These are phyloP conservation scores for Hamigera avellanea DNA, from an alignment of 495 filamentous ascomycete species.

Conservation along the genomic window DNA sequence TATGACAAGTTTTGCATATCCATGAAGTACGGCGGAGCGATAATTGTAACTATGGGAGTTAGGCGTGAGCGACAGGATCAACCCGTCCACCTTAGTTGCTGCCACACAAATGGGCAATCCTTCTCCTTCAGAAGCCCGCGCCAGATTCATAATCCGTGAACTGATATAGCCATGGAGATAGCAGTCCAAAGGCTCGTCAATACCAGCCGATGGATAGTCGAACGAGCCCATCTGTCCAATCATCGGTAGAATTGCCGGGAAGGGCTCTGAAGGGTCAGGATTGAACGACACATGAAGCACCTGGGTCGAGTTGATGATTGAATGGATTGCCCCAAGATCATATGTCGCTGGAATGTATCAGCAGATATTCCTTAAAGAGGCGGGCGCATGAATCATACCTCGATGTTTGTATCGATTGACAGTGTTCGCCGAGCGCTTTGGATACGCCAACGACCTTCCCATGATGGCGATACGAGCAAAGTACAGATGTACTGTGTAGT, in stretches of 20 bases:
- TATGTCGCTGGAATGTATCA: constrained; percentile 47
- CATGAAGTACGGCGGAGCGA: constrained; percentile 70
- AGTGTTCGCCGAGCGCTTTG: constrained; percentile 53
- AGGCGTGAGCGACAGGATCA: constrained; percentile 67
- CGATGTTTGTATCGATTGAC: constrained; percentile 59
- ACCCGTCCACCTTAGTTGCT: constrained; percentile 60
- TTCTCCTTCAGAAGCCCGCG: constrained; percentile 36
- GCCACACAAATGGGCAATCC: constrained; percentile 53
- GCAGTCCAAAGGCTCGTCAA: constrained; percentile 58
- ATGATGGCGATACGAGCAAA: constrained; percentile 11
- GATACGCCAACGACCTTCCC: constrained; percentile 51
- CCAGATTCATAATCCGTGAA: constrained; percentile 63
- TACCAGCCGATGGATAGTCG: constrained; percentile 45
- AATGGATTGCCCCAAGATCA: constrained; percentile 64
- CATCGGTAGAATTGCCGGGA: constrained; percentile 76
- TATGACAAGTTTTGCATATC: constrained; percentile 56
- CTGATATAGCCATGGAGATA: constrained; percentile 87
- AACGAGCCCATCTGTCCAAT: constrained; percentile 75
- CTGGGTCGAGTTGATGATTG: constrained; percentile 63
- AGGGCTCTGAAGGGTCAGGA: constrained; percentile 46
- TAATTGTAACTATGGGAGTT: constrained; percentile 82
- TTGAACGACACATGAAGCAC: constrained; percentile 81
- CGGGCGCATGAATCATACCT: constrained; percentile 32
- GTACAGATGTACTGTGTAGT: neutral
- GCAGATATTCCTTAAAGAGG: neutral